Percentiles rank a stretch among this genome's conserved stretches.
phyloP scores from a whole-genome alignment of 805 yeast genomes.

The Kazachstania psychrophila region DNA sequence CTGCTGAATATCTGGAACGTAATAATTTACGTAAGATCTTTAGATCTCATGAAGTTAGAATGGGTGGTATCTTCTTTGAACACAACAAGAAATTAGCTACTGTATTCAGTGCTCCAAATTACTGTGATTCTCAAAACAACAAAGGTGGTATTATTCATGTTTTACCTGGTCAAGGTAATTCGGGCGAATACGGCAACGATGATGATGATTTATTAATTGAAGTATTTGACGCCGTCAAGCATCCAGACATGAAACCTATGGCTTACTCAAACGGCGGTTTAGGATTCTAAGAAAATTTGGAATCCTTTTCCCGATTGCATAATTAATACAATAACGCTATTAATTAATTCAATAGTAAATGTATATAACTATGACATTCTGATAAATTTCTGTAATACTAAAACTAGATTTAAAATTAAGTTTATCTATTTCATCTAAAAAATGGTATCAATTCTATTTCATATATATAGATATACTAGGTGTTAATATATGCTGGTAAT shows the following conservation, averaged over 20 bases:
- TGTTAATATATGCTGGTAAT: no score
- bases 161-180: slow-evolving; percentile 29
- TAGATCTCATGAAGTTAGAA: slow-evolving; percentile 91
- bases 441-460: no score
- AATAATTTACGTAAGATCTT: slow-evolving; percentile 73
- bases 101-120: slow-evolving; percentile 97
- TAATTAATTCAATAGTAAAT: background rate
- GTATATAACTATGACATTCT: no score
- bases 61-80: slow-evolving; percentile 81
- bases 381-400: no score
- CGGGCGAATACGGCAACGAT: slow-evolving; percentile 35
- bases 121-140: slow-evolving; percentile 89
- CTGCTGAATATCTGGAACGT: slow-evolving; percentile 60
- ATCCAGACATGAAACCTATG: slow-evolving; percentile 91
- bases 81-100: slow-evolving; percentile 83
- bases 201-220: slow-evolving; percentile 43
- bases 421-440: no score
- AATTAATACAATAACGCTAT: background rate
- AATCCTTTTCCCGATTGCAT: no score
- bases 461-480: no score
- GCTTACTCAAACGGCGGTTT: slow-evolving; percentile 60
- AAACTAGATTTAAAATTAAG: no score
- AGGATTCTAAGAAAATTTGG: slow-evolving; percentile 27
- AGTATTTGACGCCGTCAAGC: slow-evolving; percentile 74
- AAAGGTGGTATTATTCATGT: slow-evolving; percentile 83